Evolutionary conservation across 2,329 filamentous ascomycete genomes (phyloP).

Genomic region (Keithomyces neogunnii): DNA sequence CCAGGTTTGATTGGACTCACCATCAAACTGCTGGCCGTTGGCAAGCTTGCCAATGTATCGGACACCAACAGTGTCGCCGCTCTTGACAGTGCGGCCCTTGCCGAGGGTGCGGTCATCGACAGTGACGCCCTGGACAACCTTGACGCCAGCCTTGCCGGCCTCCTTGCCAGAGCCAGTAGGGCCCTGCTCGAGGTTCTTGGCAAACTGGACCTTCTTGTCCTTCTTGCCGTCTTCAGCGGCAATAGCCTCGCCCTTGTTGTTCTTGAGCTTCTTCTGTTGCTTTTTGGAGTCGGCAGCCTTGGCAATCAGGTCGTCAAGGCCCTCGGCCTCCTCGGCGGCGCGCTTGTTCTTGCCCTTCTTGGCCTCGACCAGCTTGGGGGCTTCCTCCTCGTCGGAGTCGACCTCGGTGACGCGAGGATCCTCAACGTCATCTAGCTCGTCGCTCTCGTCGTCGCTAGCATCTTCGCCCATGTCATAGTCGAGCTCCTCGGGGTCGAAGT

Average conservation of each 20-base stretch:
- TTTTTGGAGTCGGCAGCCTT: conserved; percentile 77
- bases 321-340: conserved; percentile 63
- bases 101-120: conserved; percentile 94
- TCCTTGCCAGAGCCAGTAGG: conserved; percentile 63
- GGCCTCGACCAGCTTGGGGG: conserved; percentile 48
- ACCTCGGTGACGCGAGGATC: conserved; percentile 80
- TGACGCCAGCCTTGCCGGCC: conserved; percentile 50
- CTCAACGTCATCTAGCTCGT: conserved; percentile 69
- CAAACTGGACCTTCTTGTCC: conserved; percentile 95
- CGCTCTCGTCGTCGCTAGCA: conserved; percentile 63
- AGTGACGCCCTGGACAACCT: conserved; percentile 79
- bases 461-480: conserved; percentile 65
- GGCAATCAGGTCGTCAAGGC: conserved; percentile 77
- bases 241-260: conserved; percentile 89
- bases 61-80: conserved; percentile 83
- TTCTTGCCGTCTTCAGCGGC: conserved; percentile 51
- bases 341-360: conserved; percentile 92
- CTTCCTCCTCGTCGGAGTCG: conserved; percentile 69
- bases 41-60: conserved; percentile 96
- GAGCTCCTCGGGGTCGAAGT: conserved; percentile 73
- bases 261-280: conserved; percentile 96
- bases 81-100: conserved; percentile 76
- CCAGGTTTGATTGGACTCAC: conserved; percentile 29
- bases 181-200: conserved; percentile 96
- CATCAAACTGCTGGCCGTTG: conserved; percentile 91